Conservation (phyloP, 2,329 filamentous ascomycete genomes). For the Acrocalymma vagum region DNA sequence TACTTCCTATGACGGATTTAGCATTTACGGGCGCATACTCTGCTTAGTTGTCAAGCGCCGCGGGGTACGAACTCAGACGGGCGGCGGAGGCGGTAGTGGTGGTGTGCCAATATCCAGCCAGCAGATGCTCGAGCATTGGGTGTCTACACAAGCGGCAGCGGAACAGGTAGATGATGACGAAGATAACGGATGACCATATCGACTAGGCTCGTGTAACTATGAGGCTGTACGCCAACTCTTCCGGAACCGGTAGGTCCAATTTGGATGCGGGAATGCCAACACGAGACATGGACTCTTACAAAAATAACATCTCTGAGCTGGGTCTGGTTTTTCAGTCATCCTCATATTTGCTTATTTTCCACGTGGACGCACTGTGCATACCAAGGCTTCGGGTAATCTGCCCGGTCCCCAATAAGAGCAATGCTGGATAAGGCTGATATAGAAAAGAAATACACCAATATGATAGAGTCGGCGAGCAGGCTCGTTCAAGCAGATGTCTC, state of each 20-base stretch:
- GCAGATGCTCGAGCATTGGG: slow-evolving; percentile 53
- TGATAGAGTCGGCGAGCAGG: no score
- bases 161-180: slow-evolving; percentile 45
- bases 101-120: slow-evolving; percentile 38
- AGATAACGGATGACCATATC: slow-evolving; percentile 35
- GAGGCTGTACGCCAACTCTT: neutral
- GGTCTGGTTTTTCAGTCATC: slow-evolving; percentile 1
- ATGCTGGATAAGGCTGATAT: no score
- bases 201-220: no score
- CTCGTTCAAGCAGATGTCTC: no score
- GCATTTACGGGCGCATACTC: slow-evolving; percentile 91
- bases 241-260: slow-evolving; percentile 15
- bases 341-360: slow-evolving; percentile 16
- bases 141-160: slow-evolving; percentile 51
- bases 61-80: slow-evolving; percentile 40
- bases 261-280: slow-evolving; percentile 16
- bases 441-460: no score
- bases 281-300: slow-evolving; percentile 17
- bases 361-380: slow-evolving; percentile 36
- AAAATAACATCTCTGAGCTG: slow-evolving; percentile 24
- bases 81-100: slow-evolving; percentile 24
- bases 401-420: slow-evolving; percentile 17
- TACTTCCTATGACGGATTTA: slow-evolving; percentile 93
- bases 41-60: slow-evolving; percentile 88
- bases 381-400: slow-evolving; percentile 5